Evolutionary conservation across 2,329 filamentous ascomycete genomes (phyloP), one percentile per base, ranked within the genome.

Genomic region (Incumbomyces lentus): DNA sequence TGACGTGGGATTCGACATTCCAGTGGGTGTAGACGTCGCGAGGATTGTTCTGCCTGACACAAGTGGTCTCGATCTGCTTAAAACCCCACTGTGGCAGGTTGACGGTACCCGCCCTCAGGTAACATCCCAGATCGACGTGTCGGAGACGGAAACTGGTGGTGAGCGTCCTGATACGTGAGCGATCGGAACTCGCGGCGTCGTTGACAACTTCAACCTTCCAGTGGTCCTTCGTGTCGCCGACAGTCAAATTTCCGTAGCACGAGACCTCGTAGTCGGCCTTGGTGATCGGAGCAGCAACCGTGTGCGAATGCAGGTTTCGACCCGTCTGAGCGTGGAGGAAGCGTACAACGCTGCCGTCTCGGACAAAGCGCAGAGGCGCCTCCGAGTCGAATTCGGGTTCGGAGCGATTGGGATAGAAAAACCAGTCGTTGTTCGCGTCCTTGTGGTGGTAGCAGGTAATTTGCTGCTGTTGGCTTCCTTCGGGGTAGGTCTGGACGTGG

Each of bases 391-490:
- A 95, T 14, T 84, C 82, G 18, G 75, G 68, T 49, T 94, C 78
- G 45, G 74, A 68, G 52, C 93, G 86, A 70, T 90, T 95, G 19
- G 92, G 92, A 65, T 95, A 95, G 68, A 98, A 89, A 70, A 93
- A 95, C 92, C 92, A 98, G 65, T 98, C 92, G 65, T 98, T 98
- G 78, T 98, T 98, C 64, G 90, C 77, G 72, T 98, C 92, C 66
- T 98, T 98, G 75, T 98, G 92, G 69, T 98, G 92, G 69, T 98
- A 98, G 74, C 93, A 98, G 52, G 92, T 98, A 52, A 98, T 82
- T 65, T 98, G 92, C 67, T 98, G 93, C 68, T 98, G 92, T 44
- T 71, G 71, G 32, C 54, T 56, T 11, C 55, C 54, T 46, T 57
- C 54, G 12, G 55, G 55, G 41, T 56, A 57, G 22, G 54, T 52